phyloP scores from a whole-genome alignment of 805 yeast genomes.

The Pichia membranifaciens region DNA sequence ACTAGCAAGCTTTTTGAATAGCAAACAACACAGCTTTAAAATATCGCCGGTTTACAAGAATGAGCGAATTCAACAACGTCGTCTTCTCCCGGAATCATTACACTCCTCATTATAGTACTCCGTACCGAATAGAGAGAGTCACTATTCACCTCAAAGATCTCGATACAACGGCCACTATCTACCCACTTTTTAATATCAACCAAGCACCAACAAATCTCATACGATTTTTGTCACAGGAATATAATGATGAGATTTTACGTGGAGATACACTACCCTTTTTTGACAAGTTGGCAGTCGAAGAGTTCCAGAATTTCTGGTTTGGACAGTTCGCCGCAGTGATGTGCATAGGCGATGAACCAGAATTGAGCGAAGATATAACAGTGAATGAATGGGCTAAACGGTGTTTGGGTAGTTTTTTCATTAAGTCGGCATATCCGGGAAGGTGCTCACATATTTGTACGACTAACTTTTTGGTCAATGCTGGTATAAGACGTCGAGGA shows the following conservation, averaged over 20 bases:
- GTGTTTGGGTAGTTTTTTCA: conserved; percentile 81
- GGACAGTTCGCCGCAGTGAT: conserved; percentile 71
- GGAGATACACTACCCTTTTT: conserved; percentile 87
- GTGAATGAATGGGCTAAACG: conserved; percentile 82
- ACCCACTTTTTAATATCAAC: conserved; percentile 65
- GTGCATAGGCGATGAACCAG: conserved; percentile 68
- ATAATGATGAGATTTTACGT: conserved; percentile 83
- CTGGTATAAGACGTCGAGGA: conserved; percentile 88
- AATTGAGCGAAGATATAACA: conserved; percentile 34
- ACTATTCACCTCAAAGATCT: conserved; percentile 81
- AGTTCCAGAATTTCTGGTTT: conserved; percentile 85
- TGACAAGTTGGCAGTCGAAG: conserved; percentile 68
- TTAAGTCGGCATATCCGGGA: conserved; percentile 89
- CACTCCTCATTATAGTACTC: conserved; percentile 26
- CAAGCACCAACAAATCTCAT: conserved; percentile 74
- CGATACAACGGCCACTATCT: conserved; percentile 88
- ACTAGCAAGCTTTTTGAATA: too few relatives aligned
- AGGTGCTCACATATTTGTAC: conserved; percentile 91
- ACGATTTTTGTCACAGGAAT: conserved; percentile 83
- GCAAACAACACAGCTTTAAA: too few relatives aligned
- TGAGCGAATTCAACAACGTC: conserved; percentile 31
- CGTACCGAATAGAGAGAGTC: conserved; percentile 47
- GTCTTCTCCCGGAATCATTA: conserved; percentile 26
- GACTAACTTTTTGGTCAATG: conserved; percentile 82
- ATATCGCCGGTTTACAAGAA: conserved; percentile 1